Evolutionary conservation across 2,329 filamentous ascomycete species (phyloP).

Genomic region (Xylariaceae sp.): DNA sequence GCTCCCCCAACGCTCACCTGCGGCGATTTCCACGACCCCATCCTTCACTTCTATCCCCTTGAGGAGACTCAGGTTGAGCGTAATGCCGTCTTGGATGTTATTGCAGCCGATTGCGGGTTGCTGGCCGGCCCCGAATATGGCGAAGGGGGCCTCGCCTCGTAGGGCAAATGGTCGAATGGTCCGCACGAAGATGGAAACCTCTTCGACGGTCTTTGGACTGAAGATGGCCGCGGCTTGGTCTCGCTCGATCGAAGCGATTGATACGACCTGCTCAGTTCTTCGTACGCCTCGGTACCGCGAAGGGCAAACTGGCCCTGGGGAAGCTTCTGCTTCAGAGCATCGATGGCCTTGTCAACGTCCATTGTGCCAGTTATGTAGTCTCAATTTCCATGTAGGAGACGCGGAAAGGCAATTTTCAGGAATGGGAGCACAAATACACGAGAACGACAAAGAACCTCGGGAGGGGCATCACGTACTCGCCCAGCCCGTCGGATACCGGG

Average conservation of each 20-base stretch:
- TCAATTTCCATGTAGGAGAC: not conserved
- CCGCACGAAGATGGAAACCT: not conserved
- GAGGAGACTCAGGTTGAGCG: constrained; percentile 7
- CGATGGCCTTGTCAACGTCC: not conserved
- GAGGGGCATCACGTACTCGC: too few relatives aligned
- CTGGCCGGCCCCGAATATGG: constrained; percentile 1
- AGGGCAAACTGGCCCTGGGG: not conserved
- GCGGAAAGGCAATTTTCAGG: not conserved
- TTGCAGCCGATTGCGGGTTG: constrained; percentile 7
- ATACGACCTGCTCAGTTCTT: not conserved
- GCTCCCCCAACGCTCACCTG: constrained; percentile 13
- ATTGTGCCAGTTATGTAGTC: not conserved
- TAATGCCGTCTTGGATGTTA: constrained; percentile 16
- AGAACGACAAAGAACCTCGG: too few relatives aligned
- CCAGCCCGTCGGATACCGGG: too few relatives aligned
- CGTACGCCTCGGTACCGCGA: not conserved
- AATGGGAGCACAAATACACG: not conserved
- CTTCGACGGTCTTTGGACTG: not conserved
- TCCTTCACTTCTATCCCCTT: constrained; percentile 7
- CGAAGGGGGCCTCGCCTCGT: constrained; percentile 1
- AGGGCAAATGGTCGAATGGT: not conserved
- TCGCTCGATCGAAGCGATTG: not conserved
- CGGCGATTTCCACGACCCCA: constrained; percentile 3
- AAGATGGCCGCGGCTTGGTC: not conserved
- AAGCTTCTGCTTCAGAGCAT: not conserved